Percentiles rank a stretch among this genome's conserved stretches.
Conservation (phyloP, 164 flowering plant species). For the Vitis cinerea region DNA sequence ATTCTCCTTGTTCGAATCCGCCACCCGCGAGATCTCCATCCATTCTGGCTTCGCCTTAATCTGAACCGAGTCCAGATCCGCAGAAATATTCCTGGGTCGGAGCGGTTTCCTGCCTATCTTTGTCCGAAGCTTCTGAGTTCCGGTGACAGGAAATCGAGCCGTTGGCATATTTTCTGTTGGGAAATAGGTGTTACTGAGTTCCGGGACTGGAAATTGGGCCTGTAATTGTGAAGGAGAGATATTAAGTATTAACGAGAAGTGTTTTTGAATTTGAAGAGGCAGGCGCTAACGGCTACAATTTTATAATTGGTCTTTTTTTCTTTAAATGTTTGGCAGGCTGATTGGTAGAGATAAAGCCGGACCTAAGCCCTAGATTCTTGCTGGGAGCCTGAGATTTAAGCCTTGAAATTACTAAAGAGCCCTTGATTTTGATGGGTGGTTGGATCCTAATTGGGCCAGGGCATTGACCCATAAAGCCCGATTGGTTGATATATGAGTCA, state of each 20-base stretch:
- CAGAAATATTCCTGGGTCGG: slow-evolving; percentile 41
- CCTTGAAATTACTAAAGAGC: no score
- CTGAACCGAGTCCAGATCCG: not conserved
- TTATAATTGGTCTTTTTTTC: not conserved
- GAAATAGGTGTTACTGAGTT: not conserved
- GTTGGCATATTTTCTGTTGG: slow-evolving; percentile 24
- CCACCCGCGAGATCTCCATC: slow-evolving; percentile 20
- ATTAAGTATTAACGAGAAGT: not conserved
- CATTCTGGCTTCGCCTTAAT: slow-evolving; percentile 17
- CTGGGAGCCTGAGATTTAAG: no score
- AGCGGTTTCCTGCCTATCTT: slow-evolving; percentile 50
- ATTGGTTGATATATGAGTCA: no score
- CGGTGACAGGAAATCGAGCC: slow-evolving; percentile 22
- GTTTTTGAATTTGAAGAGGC: slow-evolving; percentile 33
- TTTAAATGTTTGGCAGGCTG: no score
- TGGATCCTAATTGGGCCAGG: no score
- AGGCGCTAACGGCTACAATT: slow-evolving; percentile 33
- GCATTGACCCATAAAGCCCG: no score
- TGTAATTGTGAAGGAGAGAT: not conserved
- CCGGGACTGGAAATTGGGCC: not conserved
- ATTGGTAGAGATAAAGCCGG: no score
- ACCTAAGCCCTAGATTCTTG: no score
- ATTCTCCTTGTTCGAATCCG: slow-evolving; percentile 46
- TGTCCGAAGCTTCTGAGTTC: slow-evolving; percentile 19
- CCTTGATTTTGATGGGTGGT: no score